Evolutionary conservation across 768 basidiomycete species (phyloP), one percentile per base, ranked within the genome.

Genomic region (Calocybe cyanea): DNA sequence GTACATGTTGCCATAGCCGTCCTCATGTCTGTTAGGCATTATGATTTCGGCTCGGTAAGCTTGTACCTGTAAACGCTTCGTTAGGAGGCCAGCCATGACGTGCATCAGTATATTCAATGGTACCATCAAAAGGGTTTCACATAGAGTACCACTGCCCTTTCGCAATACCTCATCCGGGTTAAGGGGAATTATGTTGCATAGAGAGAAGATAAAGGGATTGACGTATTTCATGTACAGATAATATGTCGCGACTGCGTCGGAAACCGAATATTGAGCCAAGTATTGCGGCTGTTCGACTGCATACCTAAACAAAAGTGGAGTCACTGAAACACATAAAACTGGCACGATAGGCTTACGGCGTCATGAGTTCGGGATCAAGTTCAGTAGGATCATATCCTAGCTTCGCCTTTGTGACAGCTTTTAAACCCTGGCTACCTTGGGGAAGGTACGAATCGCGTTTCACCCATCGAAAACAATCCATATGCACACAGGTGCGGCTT

Each of bases 201-300:
- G 69, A 7, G 96, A 98, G 71, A 99, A 99, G 51, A 99, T 91
- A 76, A 99, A 99, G 0, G 96, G 96, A 60, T 98, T 94, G 8
- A 99, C 94, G 57, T 99, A 99, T 93, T 98, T 99, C 96, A 98
- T 99, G 69, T 99, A 98, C 28, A 99, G 78, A 65, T 98, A 98
- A 64, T 99, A 98, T 1, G 96, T 99, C n/a, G 96, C 95, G 8
- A 98, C 96, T 0, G 96, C 96, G 76, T 99, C 96, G 63, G 96
- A 99, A 20, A 99, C 96, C 56, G 96, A 98, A 66, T 99, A 99
- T 59, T 94, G 91, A 0, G 96, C 95, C 14, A 99, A 80, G 1
- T 82, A 65, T 60, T 98, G 94, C 0, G 96, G 96, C 55, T 94
- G 92, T 59, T 98, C 96, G 63, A 91, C 73, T 0, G 96, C 96